Percentiles rank a stretch among this genome's conserved stretches.
Conservation (phyloP, 805 yeast genomes). For the Kurtzmaniella cleridarum region DNA sequence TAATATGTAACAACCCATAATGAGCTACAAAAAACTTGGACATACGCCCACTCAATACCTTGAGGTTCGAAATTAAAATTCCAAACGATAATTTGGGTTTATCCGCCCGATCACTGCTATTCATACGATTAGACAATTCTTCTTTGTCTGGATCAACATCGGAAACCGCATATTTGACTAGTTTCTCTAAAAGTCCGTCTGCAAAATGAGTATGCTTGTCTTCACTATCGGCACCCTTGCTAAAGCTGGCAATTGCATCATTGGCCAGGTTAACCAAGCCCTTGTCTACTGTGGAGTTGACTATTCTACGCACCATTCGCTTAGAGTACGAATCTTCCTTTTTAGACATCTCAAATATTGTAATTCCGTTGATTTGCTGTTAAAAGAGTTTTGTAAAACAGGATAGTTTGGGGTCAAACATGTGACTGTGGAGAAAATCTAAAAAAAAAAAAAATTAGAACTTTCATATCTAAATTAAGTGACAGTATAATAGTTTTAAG, state of each 20-base stretch:
- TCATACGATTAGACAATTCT: conserved; percentile 34
- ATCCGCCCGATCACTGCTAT: conserved; percentile 39
- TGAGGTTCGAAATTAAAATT: conserved; percentile 51
- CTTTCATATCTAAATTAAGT: no score
- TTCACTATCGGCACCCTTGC: conserved; percentile 5
- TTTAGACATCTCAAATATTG: conserved; percentile 25
- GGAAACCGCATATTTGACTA: conserved; percentile 46
- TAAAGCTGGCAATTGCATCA: background rate
- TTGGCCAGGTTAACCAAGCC: no score
- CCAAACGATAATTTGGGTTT: conserved; percentile 56
- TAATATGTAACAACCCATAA: conserved; percentile 50
- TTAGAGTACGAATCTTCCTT: conserved; percentile 12
- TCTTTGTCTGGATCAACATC: conserved; percentile 45
- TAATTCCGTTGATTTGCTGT: conserved; percentile 21
- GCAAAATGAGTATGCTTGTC: conserved; percentile 40
- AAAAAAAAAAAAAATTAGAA: no score
- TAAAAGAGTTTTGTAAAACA: conserved; percentile 1
- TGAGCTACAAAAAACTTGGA: conserved; percentile 56
- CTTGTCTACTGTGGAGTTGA: no score
- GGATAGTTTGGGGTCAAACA: no score
- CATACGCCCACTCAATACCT: conserved; percentile 50
- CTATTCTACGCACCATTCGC: no score
- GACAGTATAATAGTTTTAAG: no score
- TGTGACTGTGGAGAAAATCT: no score
- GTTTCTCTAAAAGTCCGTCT: conserved; percentile 51